These are phyloP conservation scores for Raffaelea ambrosiae DNA, from an alignment of 2,329 filamentous ascomycete genomes.

Conservation along the genomic window DNA sequence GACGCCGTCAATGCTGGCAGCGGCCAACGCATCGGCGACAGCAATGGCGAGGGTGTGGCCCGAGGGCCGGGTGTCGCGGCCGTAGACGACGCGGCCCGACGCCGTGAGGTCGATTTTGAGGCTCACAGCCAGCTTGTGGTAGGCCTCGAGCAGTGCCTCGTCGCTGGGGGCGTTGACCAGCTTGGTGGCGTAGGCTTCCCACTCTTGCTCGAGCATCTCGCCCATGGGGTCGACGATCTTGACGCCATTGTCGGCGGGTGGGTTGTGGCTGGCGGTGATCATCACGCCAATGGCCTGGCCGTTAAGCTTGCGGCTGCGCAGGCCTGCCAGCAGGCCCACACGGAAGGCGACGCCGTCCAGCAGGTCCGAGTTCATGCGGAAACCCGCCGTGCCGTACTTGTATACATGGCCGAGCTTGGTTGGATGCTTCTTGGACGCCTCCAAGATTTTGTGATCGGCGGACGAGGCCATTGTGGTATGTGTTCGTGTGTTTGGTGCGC, in stretches of 20 bases:
- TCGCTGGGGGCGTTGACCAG: conserved; percentile 79
- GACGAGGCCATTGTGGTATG: conserved; percentile 9
- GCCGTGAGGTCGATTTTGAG: conserved; percentile 66
- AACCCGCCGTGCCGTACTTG: conserved; percentile 60
- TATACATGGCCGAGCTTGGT: conserved; percentile 44
- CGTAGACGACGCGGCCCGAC: conserved; percentile 76
- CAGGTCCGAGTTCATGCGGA: conserved; percentile 65
- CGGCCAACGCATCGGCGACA: conserved; percentile 70
- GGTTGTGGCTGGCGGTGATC: conserved; percentile 93
- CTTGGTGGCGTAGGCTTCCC: conserved; percentile 81
- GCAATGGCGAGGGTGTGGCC: conserved; percentile 75
- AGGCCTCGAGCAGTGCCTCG: conserved; percentile 65
- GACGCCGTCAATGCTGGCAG: conserved; percentile 62
- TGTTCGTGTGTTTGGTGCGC: too few relatives aligned
- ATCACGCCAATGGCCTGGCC: conserved; percentile 92
- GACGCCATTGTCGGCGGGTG: conserved; percentile 80
- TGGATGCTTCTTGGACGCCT: conserved; percentile 54
- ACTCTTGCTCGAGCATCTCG: conserved; percentile 94
- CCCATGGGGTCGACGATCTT: conserved; percentile 97
- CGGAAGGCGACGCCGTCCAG: conserved; percentile 90
- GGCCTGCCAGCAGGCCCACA: conserved; percentile 78
- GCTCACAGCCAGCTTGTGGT: conserved; percentile 64
- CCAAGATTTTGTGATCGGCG: conserved; percentile 36
- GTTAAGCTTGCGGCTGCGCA: conserved; percentile 83
- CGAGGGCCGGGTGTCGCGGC: conserved; percentile 86